Base-by-base conservation (phyloP, 2,329 filamentous ascomycete genomes). In the Fusarium sp. region DNA sequence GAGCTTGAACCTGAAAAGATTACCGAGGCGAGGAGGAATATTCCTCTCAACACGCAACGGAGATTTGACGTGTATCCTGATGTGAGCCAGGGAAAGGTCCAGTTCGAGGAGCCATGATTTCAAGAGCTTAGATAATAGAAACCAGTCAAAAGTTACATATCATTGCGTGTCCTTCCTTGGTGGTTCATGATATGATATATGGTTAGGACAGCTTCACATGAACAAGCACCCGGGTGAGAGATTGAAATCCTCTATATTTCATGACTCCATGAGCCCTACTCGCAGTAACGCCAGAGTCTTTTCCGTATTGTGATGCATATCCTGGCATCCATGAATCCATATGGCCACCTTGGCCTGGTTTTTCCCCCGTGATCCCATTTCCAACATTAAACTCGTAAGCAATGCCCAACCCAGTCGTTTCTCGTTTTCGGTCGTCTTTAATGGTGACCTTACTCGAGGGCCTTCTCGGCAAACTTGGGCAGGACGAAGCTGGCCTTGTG, bases 1-100 rank as follows among this genome's bases (percentile, higher is more conserved):
- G 92, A 95, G 67, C 82, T 98, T 79, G 87, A 90, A 38, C 88
- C 87, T 6, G 90, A 88, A 12, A 89, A 87, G 78, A 93, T 98
- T 76, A 89, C 91, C 64, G 91, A 93, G 83, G 90, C 92, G 53
- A 90, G 96, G 81, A 94, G 89, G 81, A 92, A 92, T 7, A 98
- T 99, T 75, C 96, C 96, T 3, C 86, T 98, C 62, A 91, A 92
- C 78, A 89, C 88, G 20, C 96, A 99, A 87, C 89, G 96, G 78
- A 87, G 96, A 75, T 99, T 98, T 81, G 96, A 99, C 82, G 93
- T 99, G 22, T 99, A 99, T 82, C 93, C 94, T 0, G 95, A 99
- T 86, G 91, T 99, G 35, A 95, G 91, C 78, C 83, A 89, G 77
- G 92, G 89, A 1, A 84, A 87, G 66, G 80, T 87, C 27, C 78